Conservation (phyloP, 106 monocot genomes). For the Dendrobium chrysotoxum region DNA sequence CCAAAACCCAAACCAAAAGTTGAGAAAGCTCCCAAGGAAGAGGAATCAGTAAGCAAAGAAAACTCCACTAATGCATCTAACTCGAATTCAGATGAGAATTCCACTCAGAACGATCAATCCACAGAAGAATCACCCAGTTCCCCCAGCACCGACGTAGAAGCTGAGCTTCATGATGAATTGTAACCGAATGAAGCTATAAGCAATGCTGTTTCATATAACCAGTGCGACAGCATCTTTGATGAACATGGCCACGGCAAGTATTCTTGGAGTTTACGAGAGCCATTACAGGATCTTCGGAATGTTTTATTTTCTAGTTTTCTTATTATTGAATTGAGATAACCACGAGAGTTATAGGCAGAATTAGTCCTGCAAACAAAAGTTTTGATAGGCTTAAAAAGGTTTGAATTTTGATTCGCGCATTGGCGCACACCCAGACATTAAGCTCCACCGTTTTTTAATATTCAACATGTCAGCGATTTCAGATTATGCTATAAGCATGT, state of each 20-base stretch:
- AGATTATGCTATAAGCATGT: too few relatives aligned
- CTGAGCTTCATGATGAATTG: constrained; percentile 70
- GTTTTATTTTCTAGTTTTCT: not conserved
- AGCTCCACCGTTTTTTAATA: too few relatives aligned
- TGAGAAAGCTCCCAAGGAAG: constrained; percentile 58
- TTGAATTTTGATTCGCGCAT: not conserved
- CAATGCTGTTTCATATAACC: not conserved
- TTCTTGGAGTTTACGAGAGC: not conserved
- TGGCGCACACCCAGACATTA: too few relatives aligned
- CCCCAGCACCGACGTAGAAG: constrained; percentile 12
- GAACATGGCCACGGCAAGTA: not conserved
- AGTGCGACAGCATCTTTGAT: not conserved
- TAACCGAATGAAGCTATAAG: constrained; percentile 13
- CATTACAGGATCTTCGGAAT: not conserved
- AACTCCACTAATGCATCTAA: constrained; percentile 22
- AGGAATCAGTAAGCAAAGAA: constrained; percentile 30
- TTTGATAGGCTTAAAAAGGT: not conserved
- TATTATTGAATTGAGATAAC: not conserved
- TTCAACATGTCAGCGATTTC: too few relatives aligned
- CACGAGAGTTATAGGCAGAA: not conserved
- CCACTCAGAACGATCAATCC: constrained; percentile 21
- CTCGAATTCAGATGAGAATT: constrained; percentile 15
- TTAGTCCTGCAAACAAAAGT: not conserved
- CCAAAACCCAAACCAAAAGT: constrained; percentile 94
- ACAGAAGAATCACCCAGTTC: constrained; percentile 19